Evolutionary conservation across 202 grass and related monocot species (phyloP).

Genomic region (Schoenoplectus tabernaemontani): DNA sequence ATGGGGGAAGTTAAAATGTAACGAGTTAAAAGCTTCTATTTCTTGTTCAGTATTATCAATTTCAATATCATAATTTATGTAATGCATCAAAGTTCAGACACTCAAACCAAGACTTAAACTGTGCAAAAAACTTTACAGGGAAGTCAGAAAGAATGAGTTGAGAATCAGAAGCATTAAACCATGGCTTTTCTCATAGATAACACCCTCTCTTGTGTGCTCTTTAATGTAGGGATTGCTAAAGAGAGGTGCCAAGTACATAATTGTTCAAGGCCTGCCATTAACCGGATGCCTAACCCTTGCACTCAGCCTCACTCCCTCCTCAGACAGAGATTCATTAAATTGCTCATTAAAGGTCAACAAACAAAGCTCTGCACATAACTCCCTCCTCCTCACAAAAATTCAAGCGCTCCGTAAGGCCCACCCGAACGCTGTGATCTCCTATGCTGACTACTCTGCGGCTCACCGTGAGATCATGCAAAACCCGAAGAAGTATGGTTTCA

Average conservation of each 20-base stretch:
- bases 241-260: slow-evolving; percentile 59
- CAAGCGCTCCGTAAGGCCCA: slow-evolving; percentile 32
- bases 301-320: slow-evolving; percentile 39
- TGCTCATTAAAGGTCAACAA: slow-evolving; percentile 57
- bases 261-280: slow-evolving; percentile 67
- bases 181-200: not conserved
- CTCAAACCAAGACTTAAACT: too few species aligned
- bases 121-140: too few species aligned
- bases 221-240: slow-evolving; percentile 43
- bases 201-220: not conserved
- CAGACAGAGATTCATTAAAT: slow-evolving; percentile 60
- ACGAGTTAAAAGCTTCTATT: too few species aligned
- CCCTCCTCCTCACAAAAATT: slow-evolving; percentile 34
- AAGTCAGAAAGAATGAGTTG: too few species aligned
- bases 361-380: slow-evolving; percentile 58
- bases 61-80: too few species aligned
- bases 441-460: slow-evolving; percentile 61
- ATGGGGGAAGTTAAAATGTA: too few species aligned
- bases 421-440: slow-evolving; percentile 48
- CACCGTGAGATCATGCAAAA: slow-evolving; percentile 50
- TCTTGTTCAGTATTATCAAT: too few species aligned
- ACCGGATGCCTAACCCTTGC: slow-evolving; percentile 61
- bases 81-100: too few species aligned
- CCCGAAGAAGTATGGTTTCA: slow-evolving; percentile 36
- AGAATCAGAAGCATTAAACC: too few species aligned